Percentiles rank a stretch among this genome's conserved stretches.
Evolutionary conservation across 1,139 yeast species (phyloP).

Genomic region (Suhomyces terraborum): DNA sequence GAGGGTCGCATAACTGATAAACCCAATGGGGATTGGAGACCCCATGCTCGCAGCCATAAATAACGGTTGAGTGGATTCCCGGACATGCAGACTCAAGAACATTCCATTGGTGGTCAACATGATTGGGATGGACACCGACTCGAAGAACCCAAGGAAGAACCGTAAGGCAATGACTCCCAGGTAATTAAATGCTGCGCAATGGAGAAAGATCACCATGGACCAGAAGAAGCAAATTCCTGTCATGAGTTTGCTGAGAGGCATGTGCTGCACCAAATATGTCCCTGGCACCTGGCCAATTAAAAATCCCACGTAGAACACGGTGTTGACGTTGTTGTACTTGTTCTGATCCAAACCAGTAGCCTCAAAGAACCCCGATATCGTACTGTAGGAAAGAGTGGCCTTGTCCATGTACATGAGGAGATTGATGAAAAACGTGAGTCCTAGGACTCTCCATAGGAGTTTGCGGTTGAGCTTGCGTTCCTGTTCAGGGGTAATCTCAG

Average conservation of each 20-base stretch:
- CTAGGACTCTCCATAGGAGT: constrained; percentile 34
- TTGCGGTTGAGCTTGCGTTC: constrained; percentile 35
- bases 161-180: constrained; percentile 43
- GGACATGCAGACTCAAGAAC: constrained; percentile 43
- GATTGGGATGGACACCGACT: constrained; percentile 42
- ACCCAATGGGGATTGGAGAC: constrained; percentile 46
- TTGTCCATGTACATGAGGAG: constrained; percentile 47
- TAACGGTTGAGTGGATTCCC: constrained; percentile 43
- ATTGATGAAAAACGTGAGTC: constrained; percentile 36
- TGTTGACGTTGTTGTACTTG: constrained; percentile 39
- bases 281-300: constrained; percentile 37
- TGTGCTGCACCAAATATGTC: constrained; percentile 33
- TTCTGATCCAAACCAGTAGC: constrained; percentile 38
- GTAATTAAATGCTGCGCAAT: constrained; percentile 41
- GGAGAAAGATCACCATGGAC: constrained; percentile 42
- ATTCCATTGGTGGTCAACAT: constrained; percentile 44
- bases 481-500: constrained; percentile 31
- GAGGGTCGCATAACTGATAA: constrained; percentile 47
- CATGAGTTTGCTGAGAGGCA: constrained; percentile 36
- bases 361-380: constrained; percentile 43
- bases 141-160: constrained; percentile 50
- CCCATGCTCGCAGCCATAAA: constrained; percentile 50
- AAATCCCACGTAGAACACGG: constrained; percentile 42
- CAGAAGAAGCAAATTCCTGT: constrained; percentile 33
- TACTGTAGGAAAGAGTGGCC: constrained; percentile 44